phyloP scores from a whole-genome alignment of 2,329 filamentous ascomycete species.

The Botrytis galanthina region DNA sequence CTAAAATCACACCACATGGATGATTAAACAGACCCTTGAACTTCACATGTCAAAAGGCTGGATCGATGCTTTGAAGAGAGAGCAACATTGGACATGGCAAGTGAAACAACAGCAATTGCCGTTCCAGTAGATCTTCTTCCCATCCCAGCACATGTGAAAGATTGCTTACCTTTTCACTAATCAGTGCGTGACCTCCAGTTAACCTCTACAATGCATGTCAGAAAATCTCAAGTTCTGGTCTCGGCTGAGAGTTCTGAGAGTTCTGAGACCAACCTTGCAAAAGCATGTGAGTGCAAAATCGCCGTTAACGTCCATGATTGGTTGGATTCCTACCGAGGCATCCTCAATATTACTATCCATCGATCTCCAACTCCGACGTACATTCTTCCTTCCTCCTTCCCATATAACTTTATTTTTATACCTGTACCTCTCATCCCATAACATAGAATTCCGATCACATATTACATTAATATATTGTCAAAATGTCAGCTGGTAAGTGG shows the following conservation, averaged over 20 bases:
- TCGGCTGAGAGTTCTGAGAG: conserved; percentile 11
- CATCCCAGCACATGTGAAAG: neutral
- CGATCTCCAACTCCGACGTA: neutral
- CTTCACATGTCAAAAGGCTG: conserved; percentile 12
- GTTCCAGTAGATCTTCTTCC: neutral
- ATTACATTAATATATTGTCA: neutral
- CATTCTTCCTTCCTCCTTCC: neutral
- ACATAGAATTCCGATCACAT: neutral
- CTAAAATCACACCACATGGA: neutral
- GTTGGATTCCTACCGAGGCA: conserved; percentile 21
- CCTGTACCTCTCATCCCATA: neutral
- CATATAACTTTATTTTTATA: neutral
- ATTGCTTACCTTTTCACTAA: neutral
- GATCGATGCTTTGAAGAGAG: neutral
- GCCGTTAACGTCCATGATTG: conserved; percentile 18
- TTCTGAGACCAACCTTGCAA: conserved; percentile 6
- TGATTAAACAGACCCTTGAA: neutral
- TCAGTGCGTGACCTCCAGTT: neutral
- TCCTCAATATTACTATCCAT: neutral
- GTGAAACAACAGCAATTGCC: neutral
- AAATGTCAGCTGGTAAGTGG: conserved; percentile 34
- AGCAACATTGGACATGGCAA: neutral
- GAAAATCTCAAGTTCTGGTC: conserved; percentile 8
- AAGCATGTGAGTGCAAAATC: conserved; percentile 16
- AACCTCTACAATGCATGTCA: neutral